phyloP scores from a whole-genome alignment of 116 monocot species.

The Papilionanthe hybrid region DNA sequence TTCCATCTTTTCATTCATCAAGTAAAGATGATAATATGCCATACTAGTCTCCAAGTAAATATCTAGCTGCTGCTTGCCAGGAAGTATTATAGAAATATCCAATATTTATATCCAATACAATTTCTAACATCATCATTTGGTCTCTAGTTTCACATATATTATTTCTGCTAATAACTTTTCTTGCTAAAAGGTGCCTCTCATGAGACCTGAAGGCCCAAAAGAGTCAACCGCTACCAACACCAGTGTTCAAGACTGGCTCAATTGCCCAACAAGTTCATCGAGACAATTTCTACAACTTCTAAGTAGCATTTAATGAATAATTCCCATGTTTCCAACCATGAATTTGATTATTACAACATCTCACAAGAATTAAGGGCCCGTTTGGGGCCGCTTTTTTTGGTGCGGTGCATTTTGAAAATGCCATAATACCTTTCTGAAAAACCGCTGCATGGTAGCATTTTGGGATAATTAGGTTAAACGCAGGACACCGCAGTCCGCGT shows the following conservation, averaged over 20 bases:
- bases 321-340: not conserved
- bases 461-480: too few species aligned
- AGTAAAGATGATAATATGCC: not conserved
- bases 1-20: not conserved
- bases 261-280: too few species aligned
- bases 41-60: not conserved
- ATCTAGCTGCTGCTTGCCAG: not conserved
- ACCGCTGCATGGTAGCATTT: too few species aligned
- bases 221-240: not conserved
- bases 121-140: not conserved
- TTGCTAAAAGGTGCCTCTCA: not conserved
- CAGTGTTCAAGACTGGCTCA: not conserved
- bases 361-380: not conserved
- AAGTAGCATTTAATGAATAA: not conserved
- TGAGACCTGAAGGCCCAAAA: not conserved
- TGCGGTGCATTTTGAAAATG: too few species aligned
- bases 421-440: too few species aligned
- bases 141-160: not conserved
- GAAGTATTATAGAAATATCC: not conserved
- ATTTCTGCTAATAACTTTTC: not conserved
- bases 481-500: too few species aligned
- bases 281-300: not conserved
- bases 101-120: not conserved
- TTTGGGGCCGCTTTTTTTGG: too few species aligned
- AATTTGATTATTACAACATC: not conserved